A percentile compares a stretch with the other conserved stretches of the same genome.
These are phyloP conservation scores for Diaporthe sp. DNA, from an alignment of 2,329 filamentous ascomycete genomes.

Conservation along the genomic window DNA sequence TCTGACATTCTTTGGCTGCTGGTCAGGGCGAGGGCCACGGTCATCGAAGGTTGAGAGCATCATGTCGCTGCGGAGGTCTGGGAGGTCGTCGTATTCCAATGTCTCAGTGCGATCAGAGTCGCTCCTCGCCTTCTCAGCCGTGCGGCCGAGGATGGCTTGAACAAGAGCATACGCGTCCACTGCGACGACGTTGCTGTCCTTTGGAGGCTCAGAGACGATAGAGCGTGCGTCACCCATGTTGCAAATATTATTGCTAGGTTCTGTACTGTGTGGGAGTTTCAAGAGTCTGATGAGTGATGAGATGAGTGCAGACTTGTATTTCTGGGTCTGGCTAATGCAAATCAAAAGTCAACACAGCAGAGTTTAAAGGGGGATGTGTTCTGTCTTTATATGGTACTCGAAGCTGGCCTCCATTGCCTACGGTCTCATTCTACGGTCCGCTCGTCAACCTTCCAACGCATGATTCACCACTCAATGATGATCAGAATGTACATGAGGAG, in stretches of 20 bases:
- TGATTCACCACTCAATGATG: not conserved
- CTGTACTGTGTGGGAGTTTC: not conserved
- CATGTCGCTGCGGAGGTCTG: slow-evolving; percentile 44
- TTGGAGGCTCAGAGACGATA: slow-evolving; percentile 31
- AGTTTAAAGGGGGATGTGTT: not conserved
- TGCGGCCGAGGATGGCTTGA: slow-evolving; percentile 54
- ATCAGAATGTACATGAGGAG: not conserved
- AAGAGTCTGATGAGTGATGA: not conserved
- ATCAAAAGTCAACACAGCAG: not conserved
- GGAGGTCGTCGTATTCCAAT: slow-evolving; percentile 53
- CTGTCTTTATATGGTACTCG: slow-evolving; percentile 15
- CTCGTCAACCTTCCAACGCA: not conserved
- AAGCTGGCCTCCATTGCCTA: too few species aligned
- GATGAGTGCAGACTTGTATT: not conserved
- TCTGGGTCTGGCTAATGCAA: not conserved
- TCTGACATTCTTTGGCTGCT: slow-evolving; percentile 53
- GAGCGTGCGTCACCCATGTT: slow-evolving; percentile 41
- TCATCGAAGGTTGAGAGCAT: slow-evolving; percentile 44
- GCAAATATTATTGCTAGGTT: not conserved
- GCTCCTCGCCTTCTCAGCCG: slow-evolving; percentile 45
- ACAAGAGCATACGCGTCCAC: slow-evolving; percentile 55
- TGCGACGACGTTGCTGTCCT: slow-evolving; percentile 43
- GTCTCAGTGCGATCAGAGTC: slow-evolving; percentile 45
- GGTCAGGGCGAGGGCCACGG: slow-evolving; percentile 49
- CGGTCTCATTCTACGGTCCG: not conserved